Evolutionary conservation across 345 rosid species (phyloP).

Genomic region (Gossypium ekmanianum): DNA sequence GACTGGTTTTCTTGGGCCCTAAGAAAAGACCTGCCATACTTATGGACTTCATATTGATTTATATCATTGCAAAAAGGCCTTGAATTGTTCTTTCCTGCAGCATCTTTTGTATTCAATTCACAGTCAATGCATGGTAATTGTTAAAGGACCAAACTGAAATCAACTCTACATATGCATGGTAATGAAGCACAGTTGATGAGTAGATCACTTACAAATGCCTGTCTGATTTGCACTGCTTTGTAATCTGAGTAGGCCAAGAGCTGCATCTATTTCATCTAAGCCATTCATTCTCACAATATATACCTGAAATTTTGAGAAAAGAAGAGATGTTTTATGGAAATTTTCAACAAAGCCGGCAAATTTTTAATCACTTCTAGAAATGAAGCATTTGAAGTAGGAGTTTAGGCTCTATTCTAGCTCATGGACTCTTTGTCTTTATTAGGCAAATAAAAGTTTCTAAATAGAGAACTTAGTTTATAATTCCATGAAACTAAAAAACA

Average conservation of each 20-base stretch:
- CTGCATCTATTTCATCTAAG: conserved; percentile 35
- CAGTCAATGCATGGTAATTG: background rate
- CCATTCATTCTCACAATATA: conserved; percentile 34
- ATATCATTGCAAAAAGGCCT: conserved; percentile 4
- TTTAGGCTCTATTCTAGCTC: background rate
- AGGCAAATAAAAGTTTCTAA: background rate
- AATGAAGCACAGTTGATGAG: background rate
- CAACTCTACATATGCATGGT: background rate
- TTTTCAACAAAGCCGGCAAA: background rate
- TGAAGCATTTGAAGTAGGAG: background rate
- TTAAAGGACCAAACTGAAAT: background rate
- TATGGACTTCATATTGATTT: conserved; percentile 3
- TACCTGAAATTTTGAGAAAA: conserved; percentile 24
- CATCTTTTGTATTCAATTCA: background rate
- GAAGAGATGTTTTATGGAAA: background rate
- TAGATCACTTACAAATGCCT: conserved; percentile 22
- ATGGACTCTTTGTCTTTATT: background rate
- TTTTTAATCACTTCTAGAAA: background rate
- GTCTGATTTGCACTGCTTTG: conserved; percentile 9
- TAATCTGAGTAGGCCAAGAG: conserved; percentile 33
- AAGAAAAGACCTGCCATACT: background rate
- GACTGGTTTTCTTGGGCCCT: conserved; percentile 19
- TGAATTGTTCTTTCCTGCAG: background rate
- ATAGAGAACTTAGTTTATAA: no score
- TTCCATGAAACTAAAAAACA: no score